A percentile compares a stretch with the other conserved stretches of the same genome.
Conservation (phyloP, 2,329 filamentous ascomycete genomes). For the Raffaelea ambrosiae region DNA sequence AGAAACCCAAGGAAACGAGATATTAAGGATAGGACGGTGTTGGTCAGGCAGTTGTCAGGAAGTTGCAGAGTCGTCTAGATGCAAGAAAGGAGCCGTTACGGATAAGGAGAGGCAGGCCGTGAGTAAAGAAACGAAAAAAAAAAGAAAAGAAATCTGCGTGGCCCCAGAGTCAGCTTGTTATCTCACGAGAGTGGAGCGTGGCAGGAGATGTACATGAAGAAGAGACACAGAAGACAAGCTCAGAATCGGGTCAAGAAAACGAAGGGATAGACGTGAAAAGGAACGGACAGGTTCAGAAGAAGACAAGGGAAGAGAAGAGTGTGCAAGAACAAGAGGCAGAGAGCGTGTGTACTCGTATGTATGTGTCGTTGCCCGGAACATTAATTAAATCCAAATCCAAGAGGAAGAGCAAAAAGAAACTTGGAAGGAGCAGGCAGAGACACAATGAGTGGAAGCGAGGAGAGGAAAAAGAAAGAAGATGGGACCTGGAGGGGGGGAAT, state of each 20-base stretch:
- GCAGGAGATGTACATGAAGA: not conserved
- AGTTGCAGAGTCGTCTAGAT: no score
- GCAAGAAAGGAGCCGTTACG: no score
- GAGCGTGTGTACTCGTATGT: no score
- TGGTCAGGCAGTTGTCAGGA: no score
- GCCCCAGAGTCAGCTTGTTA: no score
- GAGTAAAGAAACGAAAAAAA: no score
- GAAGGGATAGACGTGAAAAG: not conserved
- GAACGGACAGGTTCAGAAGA: not conserved
- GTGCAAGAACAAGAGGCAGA: not conserved
- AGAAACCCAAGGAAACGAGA: not conserved
- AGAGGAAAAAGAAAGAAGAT: no score
- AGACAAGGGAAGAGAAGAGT: not conserved
- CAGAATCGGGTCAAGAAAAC: not conserved
- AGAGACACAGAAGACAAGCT: not conserved
- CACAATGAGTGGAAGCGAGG: not conserved
- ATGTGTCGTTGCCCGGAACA: no score
- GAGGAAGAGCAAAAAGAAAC: not conserved
- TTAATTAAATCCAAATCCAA: not conserved
- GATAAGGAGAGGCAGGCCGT: no score
- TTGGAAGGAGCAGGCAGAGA: not conserved
- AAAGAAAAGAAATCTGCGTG: no score
- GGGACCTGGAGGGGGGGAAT: no score
- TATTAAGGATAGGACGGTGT: not conserved
- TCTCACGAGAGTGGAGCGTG: no score